phyloP scores from a whole-genome alignment of 768 basidiomycete species.

The Chiua virens region DNA sequence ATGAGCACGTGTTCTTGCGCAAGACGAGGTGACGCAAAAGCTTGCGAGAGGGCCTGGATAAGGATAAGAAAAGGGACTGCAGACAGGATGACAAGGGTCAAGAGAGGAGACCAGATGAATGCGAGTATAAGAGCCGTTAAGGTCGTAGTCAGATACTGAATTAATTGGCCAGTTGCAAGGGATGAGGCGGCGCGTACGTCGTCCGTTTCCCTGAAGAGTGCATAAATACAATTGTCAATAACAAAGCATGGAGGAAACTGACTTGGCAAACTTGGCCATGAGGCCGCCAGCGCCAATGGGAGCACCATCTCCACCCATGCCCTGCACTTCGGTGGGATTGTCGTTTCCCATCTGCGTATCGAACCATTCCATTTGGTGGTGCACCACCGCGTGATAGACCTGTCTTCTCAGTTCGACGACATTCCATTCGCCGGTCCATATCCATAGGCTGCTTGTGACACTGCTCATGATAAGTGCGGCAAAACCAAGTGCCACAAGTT shows the following conservation, averaged over 20 bases:
- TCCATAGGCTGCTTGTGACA: conserved; percentile 79
- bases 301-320: conserved; percentile 40
- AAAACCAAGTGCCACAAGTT: conserved; percentile 64
- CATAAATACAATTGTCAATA: conserved; percentile 1
- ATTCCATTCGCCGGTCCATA: conserved; percentile 82
- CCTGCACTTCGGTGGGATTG: conserved; percentile 38
- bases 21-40: conserved; percentile 65
- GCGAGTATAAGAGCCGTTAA: conserved; percentile 80
- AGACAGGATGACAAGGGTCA: conserved; percentile 91
- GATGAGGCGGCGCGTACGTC: conserved; percentile 87
- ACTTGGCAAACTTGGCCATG: conserved; percentile 93
- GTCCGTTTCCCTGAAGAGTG: conserved; percentile 77
- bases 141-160: conserved; percentile 82
- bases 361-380: conserved; percentile 87
- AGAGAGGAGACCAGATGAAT: conserved; percentile 73
- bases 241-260: background rate
- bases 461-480: conserved; percentile 73
- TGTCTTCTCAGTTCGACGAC: conserved; percentile 61
- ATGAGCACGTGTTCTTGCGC: conserved; percentile 63
- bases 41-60: conserved; percentile 75
- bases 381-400: conserved; percentile 67
- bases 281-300: conserved; percentile 82
- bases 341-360: conserved; percentile 73
- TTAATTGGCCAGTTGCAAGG: conserved; percentile 69
- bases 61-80: conserved; percentile 81